phyloP scores from a whole-genome alignment of 805 yeast species.

The Yamadazyma nakazawae region DNA sequence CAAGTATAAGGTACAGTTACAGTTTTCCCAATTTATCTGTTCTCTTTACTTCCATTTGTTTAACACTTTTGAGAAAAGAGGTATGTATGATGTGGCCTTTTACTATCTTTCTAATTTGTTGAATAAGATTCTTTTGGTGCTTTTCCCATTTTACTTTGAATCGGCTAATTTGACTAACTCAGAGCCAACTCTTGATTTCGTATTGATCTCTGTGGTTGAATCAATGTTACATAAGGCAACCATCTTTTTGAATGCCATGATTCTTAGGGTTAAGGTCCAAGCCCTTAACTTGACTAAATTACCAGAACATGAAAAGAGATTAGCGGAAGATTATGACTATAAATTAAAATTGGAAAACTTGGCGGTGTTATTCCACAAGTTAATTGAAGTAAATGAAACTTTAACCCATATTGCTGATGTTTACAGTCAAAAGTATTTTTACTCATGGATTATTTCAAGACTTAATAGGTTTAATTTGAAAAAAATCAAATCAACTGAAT shows the following conservation, averaged over 20 bases:
- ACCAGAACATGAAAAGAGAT: not conserved
- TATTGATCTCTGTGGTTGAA: conserved; percentile 38
- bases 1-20: conserved; percentile 21
- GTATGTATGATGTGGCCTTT: conserved; percentile 28
- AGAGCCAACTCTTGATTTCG: conserved; percentile 37
- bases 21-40: conserved; percentile 23
- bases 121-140: conserved; percentile 24
- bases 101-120: conserved; percentile 30
- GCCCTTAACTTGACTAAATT: not conserved
- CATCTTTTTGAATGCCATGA: conserved; percentile 22
- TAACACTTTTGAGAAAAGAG: conserved; percentile 35
- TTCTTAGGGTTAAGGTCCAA: conserved; percentile 19
- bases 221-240: conserved; percentile 24
- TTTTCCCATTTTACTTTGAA: conserved; percentile 28
- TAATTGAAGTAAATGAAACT: not conserved
- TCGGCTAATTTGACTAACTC: conserved; percentile 31
- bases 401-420: conserved; percentile 3
- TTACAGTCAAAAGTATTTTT: conserved; percentile 9
- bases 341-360: conserved; percentile 1
- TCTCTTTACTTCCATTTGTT: conserved; percentile 33
- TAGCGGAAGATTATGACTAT: not conserved
- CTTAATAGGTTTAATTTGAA: not conserved
- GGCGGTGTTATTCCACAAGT: conserved; percentile 1
- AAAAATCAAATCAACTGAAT: not conserved
- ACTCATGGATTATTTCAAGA: conserved; percentile 7